These are phyloP conservation scores for Echeveria elegans DNA, from an alignment of 164 flowering plant genomes.

Conservation along the genomic window DNA sequence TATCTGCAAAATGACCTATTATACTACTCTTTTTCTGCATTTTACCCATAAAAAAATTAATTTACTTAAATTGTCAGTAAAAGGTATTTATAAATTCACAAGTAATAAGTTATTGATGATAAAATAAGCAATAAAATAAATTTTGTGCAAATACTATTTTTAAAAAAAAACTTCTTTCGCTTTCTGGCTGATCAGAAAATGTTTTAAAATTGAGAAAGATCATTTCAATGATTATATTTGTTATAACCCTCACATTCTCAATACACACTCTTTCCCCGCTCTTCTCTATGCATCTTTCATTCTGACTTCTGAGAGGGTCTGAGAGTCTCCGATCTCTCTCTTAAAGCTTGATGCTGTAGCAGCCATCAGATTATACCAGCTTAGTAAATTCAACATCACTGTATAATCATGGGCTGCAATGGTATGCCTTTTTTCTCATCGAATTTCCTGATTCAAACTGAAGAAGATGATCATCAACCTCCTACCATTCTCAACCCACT, in stretches of 20 bases:
- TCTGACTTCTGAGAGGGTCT: background rate
- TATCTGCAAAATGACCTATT: too few relatives aligned
- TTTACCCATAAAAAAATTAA: too few relatives aligned
- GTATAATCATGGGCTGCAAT: slow-evolving; percentile 23
- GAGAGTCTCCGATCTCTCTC: background rate
- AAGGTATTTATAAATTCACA: too few relatives aligned
- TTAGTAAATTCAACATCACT: too few relatives aligned
- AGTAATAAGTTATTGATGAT: too few relatives aligned
- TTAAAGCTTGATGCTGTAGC: background rate
- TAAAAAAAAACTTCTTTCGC: too few relatives aligned
- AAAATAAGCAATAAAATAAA: too few relatives aligned
- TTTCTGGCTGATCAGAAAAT: background rate
- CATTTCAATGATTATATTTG: background rate
- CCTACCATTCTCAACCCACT: slow-evolving; percentile 23
- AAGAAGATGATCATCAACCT: slow-evolving; percentile 12
- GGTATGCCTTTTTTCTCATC: slow-evolving; percentile 85
- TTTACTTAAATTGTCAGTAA: too few relatives aligned
- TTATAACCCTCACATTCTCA: background rate
- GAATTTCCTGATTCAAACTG: slow-evolving; percentile 70
- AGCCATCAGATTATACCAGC: background rate
- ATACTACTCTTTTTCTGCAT: too few relatives aligned
- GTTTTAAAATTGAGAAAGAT: background rate
- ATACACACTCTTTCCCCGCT: background rate
- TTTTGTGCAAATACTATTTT: too few relatives aligned
- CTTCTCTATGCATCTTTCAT: background rate